Conservation (phyloP, 1,284 basidiomycete species). For the Heimioporus retisporus region DNA sequence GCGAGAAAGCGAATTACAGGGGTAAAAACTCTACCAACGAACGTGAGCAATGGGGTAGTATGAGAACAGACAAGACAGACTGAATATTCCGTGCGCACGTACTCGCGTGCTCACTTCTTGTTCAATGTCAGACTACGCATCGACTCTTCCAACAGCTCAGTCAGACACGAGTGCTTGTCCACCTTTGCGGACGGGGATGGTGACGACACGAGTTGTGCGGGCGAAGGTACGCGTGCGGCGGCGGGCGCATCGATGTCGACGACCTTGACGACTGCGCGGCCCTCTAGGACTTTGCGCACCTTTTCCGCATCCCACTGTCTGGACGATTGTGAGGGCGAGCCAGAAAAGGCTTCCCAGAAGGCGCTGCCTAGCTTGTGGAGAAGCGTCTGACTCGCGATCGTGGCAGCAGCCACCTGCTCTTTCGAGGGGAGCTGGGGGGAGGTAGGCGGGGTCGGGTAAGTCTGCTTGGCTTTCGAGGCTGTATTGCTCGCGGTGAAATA, state of each 20-base stretch:
- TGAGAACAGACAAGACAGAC: neutral
- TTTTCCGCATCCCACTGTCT: slow-evolving; percentile 77
- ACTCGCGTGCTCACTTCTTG: slow-evolving; percentile 51
- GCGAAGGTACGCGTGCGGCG: slow-evolving; percentile 9
- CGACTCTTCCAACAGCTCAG: slow-evolving; percentile 67
- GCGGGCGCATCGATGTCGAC: slow-evolving; percentile 69
- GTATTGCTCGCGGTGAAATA: slow-evolving; percentile 52
- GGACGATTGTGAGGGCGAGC: slow-evolving; percentile 42
- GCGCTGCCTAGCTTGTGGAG: slow-evolving; percentile 72
- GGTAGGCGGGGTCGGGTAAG: slow-evolving; percentile 42
- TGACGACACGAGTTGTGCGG: slow-evolving; percentile 3
- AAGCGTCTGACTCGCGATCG: slow-evolving; percentile 77
- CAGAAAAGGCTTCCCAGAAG: slow-evolving; percentile 87
- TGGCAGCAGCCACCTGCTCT: slow-evolving; percentile 62
- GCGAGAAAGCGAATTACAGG: slow-evolving; percentile 5
- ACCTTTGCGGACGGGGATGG: slow-evolving; percentile 22
- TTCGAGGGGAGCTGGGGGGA: slow-evolving; percentile 33
- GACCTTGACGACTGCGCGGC: slow-evolving; percentile 76
- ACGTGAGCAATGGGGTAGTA: neutral
- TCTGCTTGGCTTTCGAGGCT: slow-evolving; percentile 22
- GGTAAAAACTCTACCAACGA: slow-evolving; percentile 12
- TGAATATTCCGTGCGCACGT: neutral
- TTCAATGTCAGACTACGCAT: slow-evolving; percentile 69
- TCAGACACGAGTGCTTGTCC: slow-evolving; percentile 41
- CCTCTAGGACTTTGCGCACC: slow-evolving; percentile 80